Evolutionary conservation across 306 rosid genomes (phyloP).

Genomic region (cucumber (Cucumis sativus)): Cucumber_9930_V3 NC_026656.2:8374501-8375000

Average conservation of each 20-base stretch:
- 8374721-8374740: slow-evolving; percentile 84
- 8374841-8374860: not conserved
- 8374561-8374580: slow-evolving; percentile 79
- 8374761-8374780: slow-evolving; percentile 71
- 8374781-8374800: slow-evolving; percentile 88
- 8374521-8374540: slow-evolving; percentile 83
- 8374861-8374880: not conserved
- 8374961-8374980: slow-evolving; percentile 73
- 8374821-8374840: not conserved
- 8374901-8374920: slow-evolving; percentile 34
- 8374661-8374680: slow-evolving; percentile 61
- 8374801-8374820: slow-evolving; percentile 21
- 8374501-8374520: slow-evolving; percentile 84
- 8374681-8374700: slow-evolving; percentile 93
- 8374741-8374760: slow-evolving; percentile 88
- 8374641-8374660: slow-evolving; percentile 44
- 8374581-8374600: slow-evolving; percentile 76
- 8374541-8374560: slow-evolving; percentile 81
- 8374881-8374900: not conserved
- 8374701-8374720: slow-evolving; percentile 66
- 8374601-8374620: slow-evolving; percentile 77
- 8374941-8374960: slow-evolving; percentile 94
- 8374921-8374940: slow-evolving; percentile 97
- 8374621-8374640: slow-evolving; percentile 89
- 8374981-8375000: slow-evolving; percentile 24